Evolutionary conservation across 1,284 basidiomycete species (phyloP), one percentile per base, ranked within the genome.

Genomic region (Malassezia dermatis): DNA sequence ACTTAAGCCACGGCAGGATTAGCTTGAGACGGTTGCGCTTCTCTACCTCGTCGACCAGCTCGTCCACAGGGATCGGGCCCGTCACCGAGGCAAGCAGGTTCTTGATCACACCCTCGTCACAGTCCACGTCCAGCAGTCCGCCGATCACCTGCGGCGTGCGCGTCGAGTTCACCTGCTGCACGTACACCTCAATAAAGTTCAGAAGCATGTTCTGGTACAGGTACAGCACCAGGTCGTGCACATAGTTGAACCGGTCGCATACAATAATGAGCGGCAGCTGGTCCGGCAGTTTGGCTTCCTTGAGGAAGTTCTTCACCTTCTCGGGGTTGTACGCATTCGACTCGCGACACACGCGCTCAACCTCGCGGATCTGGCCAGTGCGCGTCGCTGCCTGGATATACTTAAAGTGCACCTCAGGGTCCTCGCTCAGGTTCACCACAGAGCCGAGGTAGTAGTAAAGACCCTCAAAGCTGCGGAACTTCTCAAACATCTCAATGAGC

Each of bases 301-400:
- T 77, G 77, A 98, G 84, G 85, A 95, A 98, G 80, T 99, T 99
- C 81, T 98, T 98, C 81, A 98, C 94, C 78, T 99, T 99, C 79
- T 99, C 94, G 2, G 94, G 88, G 77, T 94, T 94, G 82, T 98
- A 98, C 78, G 80, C 81, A 78, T 98, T 96, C 76, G 87, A 89
- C 79, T 99, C 94, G 61, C 94, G 82, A 75, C 90, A 94, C 71
- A 99, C 93, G 56, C 94, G 88, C 78, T 99, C 94, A 59, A 99
- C 94, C 76, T 99, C 94, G 58, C 94, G 85, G 70, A 98, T 90
- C 76, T 98, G 94, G 41, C 93, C 93, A 19, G 94, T 99, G 40
- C 94, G 85, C 1, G 91, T 95, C 10, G 94, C 94, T 30, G 94
- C 94, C 75, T 98, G 94, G 71, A 99, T 96, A 79, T 98, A 98